Conservation (phyloP, 257 asterid genomes). For the Henckelia pumila region DNA sequence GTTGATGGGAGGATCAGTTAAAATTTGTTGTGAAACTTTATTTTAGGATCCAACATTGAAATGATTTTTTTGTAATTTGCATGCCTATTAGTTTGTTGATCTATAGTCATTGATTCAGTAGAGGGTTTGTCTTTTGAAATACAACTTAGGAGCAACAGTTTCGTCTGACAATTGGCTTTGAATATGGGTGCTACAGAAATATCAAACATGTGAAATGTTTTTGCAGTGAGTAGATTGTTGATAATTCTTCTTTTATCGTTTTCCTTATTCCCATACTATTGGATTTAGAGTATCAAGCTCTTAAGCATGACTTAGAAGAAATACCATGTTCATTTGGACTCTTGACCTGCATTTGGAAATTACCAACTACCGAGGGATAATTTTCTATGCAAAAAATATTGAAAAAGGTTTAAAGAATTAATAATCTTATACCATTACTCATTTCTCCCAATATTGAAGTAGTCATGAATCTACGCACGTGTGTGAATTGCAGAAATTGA, state of each 20-base stretch:
- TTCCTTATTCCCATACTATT: slow-evolving; percentile 6
- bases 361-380: not conserved
- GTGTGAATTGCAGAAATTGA: no score
- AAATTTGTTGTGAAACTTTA: no score
- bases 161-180: slow-evolving; percentile 1
- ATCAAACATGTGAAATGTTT: not conserved
- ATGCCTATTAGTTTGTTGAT: not conserved
- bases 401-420: no score
- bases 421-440: no score
- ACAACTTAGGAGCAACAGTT: slow-evolving; percentile 11
- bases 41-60: not conserved
- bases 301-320: not conserved
- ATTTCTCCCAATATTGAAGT: no score
- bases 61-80: no score
- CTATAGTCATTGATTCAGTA: slow-evolving; percentile 20
- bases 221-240: not conserved
- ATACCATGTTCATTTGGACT: not conserved
- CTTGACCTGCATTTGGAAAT: not conserved
- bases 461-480: no score
- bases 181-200: not conserved
- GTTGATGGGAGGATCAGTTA: not conserved
- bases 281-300: not conserved
- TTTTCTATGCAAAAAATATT: no score
- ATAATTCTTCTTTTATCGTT: not conserved
- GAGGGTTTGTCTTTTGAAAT: slow-evolving; percentile 10